These are phyloP conservation scores for Colletotrichum salicis DNA, from an alignment of 2,329 filamentous ascomycete genomes.

Conservation along the genomic window DNA sequence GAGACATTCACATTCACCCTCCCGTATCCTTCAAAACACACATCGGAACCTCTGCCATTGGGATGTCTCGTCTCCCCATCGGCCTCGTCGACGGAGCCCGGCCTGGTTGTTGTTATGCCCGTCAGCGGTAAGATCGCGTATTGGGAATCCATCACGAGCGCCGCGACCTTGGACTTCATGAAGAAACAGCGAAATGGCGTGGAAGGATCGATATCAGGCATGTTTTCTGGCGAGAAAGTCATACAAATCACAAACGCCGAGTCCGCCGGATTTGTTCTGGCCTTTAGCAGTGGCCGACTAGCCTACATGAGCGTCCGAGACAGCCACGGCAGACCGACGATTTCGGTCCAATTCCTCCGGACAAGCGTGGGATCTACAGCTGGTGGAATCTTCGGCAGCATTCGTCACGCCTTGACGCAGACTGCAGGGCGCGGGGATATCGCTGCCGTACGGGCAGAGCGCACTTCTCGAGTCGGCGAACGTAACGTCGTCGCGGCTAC, in stretches of 20 bases:
- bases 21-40: slow-evolving; percentile 75
- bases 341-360: slow-evolving; percentile 81
- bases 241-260: slow-evolving; percentile 85
- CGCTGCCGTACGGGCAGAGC: slow-evolving; percentile 80
- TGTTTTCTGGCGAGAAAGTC: slow-evolving; percentile 82
- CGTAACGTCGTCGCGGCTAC: slow-evolving; percentile 85
- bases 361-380: slow-evolving; percentile 65
- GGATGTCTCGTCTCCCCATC: slow-evolving; percentile 85
- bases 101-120: slow-evolving; percentile 87
- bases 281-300: slow-evolving; percentile 85
- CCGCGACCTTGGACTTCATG: slow-evolving; percentile 84
- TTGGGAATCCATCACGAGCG: slow-evolving; percentile 94
- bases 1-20: slow-evolving; percentile 85
- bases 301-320: slow-evolving; percentile 90
- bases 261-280: slow-evolving; percentile 84
- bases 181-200: slow-evolving; percentile 84
- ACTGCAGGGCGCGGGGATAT: slow-evolving; percentile 80
- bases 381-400: slow-evolving; percentile 81
- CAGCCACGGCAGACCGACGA: slow-evolving; percentile 83
- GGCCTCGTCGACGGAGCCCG: slow-evolving; percentile 81
- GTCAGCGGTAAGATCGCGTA: slow-evolving; percentile 87
- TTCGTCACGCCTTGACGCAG: slow-evolving; percentile 79
- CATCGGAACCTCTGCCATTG: slow-evolving; percentile 79
- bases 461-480: slow-evolving; percentile 79
- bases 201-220: slow-evolving; percentile 76